These are phyloP conservation scores for Penicillium sp. DNA, from an alignment of 2,329 filamentous ascomycete genomes.

Conservation along the genomic window DNA sequence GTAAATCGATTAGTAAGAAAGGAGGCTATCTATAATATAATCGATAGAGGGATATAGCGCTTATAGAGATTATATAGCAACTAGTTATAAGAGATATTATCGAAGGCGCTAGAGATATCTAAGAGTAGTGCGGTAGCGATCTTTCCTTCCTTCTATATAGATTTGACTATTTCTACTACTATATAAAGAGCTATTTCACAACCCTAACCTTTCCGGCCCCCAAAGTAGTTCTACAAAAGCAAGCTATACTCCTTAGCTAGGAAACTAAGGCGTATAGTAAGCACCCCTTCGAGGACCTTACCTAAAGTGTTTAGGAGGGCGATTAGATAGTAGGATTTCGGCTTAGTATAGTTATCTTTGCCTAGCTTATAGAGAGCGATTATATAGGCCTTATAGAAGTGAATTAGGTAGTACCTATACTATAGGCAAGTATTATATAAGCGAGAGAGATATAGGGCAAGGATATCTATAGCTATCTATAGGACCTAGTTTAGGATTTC, in stretches of 20 bases:
- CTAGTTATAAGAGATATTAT: constrained; percentile 9
- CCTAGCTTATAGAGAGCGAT: background rate
- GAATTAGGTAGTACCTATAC: too few relatives aligned
- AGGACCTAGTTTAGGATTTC: too few relatives aligned
- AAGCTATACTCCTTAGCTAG: constrained; percentile 6
- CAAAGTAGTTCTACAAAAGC: constrained; percentile 3
- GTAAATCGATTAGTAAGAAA: background rate
- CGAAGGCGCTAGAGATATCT: constrained; percentile 10
- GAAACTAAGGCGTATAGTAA: constrained; percentile 7
- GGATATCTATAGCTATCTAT: too few relatives aligned
- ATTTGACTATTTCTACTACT: constrained; percentile 7
- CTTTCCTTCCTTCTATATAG: constrained; percentile 4
- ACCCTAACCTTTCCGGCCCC: background rate
- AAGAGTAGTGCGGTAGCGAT: constrained; percentile 8
- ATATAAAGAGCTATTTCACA: constrained; percentile 11
- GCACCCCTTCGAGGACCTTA: constrained; percentile 9
- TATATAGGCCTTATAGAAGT: too few relatives aligned
- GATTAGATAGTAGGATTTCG: constrained; percentile 11
- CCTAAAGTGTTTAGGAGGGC: constrained; percentile 7
- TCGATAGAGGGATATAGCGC: background rate
- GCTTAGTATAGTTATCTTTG: background rate
- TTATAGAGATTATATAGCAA: constrained; percentile 6
- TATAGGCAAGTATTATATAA: too few relatives aligned
- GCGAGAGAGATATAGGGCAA: too few relatives aligned
- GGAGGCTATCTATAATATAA: background rate